Evolutionary conservation across 2,329 filamentous ascomycete species (phyloP), one percentile per base, ranked within the genome.

Genomic region (Colletotrichum tamarilloi): DNA sequence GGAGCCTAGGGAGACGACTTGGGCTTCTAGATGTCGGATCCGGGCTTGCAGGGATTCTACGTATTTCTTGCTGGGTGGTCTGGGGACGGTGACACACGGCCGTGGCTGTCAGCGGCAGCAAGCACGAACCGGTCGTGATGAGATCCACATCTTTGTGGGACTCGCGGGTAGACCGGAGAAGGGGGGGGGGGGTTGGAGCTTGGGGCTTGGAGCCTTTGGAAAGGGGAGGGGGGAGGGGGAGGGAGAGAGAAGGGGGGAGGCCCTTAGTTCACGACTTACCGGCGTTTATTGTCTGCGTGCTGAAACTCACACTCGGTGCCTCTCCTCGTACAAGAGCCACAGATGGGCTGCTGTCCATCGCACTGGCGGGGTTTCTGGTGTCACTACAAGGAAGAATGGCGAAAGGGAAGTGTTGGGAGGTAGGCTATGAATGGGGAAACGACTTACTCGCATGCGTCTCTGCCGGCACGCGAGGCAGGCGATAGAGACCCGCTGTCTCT

Each of bases 31-130:
- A 3, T 63, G 32, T 4, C 67, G 52, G 6, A 78, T 77, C 2
- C 76, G 66, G 12, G 73, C 75, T 24, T 76, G 68, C 2, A 78
- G 64, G 1, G 77, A 74, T 64, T 78, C 72, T 22, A 78, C 77
- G 26, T 76, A 77, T 59, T 76, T 74, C 58, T 77, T 78, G 56
- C 77, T 78, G 24, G 77, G 77, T 30, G 77, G 76, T 52, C 77
- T 78, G 3, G 22, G 12, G 19, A 55, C 26, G 9, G 30, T 16
- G 24, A 24, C 22, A 35, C 35, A 22, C 38, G 22, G 28, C 22
- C 42, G 42, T 22, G 16, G 19, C 42, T 49, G 19, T 49, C 42
- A 49, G 42, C 42, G 49, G 49, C 28, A 7, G 12, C 22, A 35
- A 7, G 12, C 22, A 35, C 26, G n/a, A 22, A 4, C 24, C 19